Base-by-base conservation (phyloP, 176 grass and related monocot species). In the Oryza australiensis region DNA sequence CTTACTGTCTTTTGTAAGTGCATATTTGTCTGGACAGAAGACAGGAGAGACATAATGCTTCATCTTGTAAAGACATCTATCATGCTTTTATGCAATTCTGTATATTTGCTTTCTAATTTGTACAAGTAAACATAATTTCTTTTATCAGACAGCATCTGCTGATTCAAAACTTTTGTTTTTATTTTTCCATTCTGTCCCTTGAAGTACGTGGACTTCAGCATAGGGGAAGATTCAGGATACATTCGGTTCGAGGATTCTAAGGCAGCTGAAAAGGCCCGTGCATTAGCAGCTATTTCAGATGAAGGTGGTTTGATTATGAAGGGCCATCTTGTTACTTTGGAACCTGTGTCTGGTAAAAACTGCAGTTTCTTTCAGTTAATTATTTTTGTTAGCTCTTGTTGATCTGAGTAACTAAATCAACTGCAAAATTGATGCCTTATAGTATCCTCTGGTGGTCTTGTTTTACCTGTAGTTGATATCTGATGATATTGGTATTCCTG, bases 161-260 rank as follows among this genome's bases (percentile, higher is more conserved):
- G 40, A 86, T 66, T 53, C 27, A 27, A 29, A 62, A 18, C 70
- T 49, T 15, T 16, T 80, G 23, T 24, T 29, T 60, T 70, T 49
- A 5, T 74, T 72, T 24, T 18, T 67, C 26, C 11, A 0, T 77
- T 57, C 75, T 60, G 62, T 18, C 53, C 67, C 22, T 43, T 87
- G 70, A 86, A 99, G 96, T 99, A 68, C 23, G 81, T 99, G 73
- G 96, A 99, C 72, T 99, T 88, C 68, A 91, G 88, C 53, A 95
- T 84, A 75, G 96, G 96, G 26, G 90, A 95, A 43, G 89, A 89
- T 64, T 86, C 88, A 29, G 96, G 96, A 64, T 95, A 88, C 70
- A 89, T 99, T 76, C 85, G 96, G 28, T 99, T 93, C 26, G 90
- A 95, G 66, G 91, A 99, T 77, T 80, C 96, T 12, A 72, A 84